Evolutionary conservation across 148 eudicot species (phyloP), one percentile per base, ranked within the genome.

Genomic region (Fallopia convolvulus): DNA sequence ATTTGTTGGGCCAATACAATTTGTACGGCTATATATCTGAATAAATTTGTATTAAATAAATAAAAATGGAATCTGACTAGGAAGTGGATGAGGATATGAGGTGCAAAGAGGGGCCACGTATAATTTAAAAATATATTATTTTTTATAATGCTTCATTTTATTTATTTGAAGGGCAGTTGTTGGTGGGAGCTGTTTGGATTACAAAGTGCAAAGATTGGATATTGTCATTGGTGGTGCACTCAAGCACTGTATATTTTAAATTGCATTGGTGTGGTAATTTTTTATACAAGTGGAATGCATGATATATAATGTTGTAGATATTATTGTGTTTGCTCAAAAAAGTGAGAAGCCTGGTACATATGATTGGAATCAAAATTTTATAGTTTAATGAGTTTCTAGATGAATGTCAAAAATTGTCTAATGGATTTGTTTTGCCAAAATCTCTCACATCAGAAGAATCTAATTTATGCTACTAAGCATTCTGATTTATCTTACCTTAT

Each of bases 71-170:
- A 68, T 68, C 72, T 36, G 72, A 68, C 44, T 68, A 68, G 72
- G 72, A 68, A 68, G 72, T 68, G 72, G 72, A 68, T 68, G 44
- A 68, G 72, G 72, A 68, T 68, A 68, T 68, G 72, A 39, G 21
- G 13, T 14, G 44, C 72, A 68, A 68, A 68, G 72, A 68, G 72
- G 42, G 44, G 20, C 41, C 30, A 26, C 1, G 30, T 26, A 26
- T 26, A 26, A 26, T 26, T 26, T 26, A 26, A 26, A 26, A 26
- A 26, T 26, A 26, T 26, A 26, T 26, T 26, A 26, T 26, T 26
- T 26, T 26, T 26, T 26, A 44, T 44, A 44, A 44, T 44, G 47
- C 7, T 44, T 6, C 11, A 44, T 44, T 6, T 44, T 44, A 9
- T 44, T 44, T 44, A 68, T 68, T 68, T 68, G 20, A 68, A 39